Base-by-base conservation (phyloP, 345 rosid species). In the Arabidopsis arenosa region DNA sequence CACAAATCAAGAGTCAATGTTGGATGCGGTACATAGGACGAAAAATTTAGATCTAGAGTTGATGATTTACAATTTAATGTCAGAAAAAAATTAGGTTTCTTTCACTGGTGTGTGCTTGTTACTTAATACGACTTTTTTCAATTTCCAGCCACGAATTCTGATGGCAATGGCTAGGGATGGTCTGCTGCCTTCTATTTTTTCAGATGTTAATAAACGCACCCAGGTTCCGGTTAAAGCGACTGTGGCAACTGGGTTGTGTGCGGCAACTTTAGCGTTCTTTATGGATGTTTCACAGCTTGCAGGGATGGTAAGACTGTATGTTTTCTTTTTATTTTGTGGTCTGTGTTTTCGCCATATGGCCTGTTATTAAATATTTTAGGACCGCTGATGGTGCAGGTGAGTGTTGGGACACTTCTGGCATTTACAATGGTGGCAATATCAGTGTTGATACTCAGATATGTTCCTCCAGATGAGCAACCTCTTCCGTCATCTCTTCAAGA, bases 81-180 rank as follows among this genome's bases (percentile, higher is more conserved):
- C 28, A 47, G 30, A 21, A 51, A 51, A 48, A 9, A 0, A 9
- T 52, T 26, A n/a, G 33, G 23, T 67, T 45, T 39, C 39, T 32
- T 39, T 37, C 53, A 12, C 21, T 33, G 70, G 37, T 65, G n/a
- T 43, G 55, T 41, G 39, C 37, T 9, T 63, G 36, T 51, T 43
- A 40, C 68, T 44, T n/a, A 67, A 30, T 30, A 44, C 7, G 8
- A 57, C 33, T 51, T 10, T 63, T 26, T 44, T 71, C 63, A 21
- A 63, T 72, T 41, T 26, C 23, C 86, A 92, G 97, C 97, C 97
- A 18, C 86, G 97, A 47, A 92, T 90, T 81, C 84, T 92, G 79
- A 86, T 92, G 97, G 94, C 96, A 41, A 92, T 92, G 97, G 87
- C 97, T 36, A 86, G 97, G 83, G 97, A 92, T 84, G 97, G 97